Conservation (phyloP, 2,329 filamentous ascomycete genomes). For the Ilyonectria robusta region DNA sequence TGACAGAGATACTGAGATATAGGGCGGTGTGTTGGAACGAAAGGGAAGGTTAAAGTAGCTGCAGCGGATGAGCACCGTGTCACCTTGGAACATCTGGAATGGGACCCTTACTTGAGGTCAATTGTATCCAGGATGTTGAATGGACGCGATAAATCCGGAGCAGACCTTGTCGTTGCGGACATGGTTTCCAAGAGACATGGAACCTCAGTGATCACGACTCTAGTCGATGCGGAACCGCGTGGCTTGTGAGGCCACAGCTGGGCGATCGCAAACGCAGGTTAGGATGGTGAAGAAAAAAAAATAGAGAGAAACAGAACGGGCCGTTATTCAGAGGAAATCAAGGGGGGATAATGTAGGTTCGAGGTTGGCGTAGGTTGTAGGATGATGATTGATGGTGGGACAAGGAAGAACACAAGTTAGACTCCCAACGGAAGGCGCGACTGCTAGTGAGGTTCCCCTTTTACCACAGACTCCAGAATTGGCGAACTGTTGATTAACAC, state of each 20-base stretch:
- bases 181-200: slow-evolving; percentile 31
- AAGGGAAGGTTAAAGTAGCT: slow-evolving; percentile 54
- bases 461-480: not conserved
- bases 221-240: not conserved
- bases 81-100: fast-evolving
- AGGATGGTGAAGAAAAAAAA: not conserved
- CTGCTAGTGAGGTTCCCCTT: not conserved
- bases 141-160: slow-evolving; percentile 32
- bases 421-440: not conserved
- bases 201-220: too few relatives aligned
- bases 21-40: slow-evolving; percentile 31
- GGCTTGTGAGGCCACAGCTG: not conserved
- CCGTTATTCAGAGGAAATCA: not conserved
- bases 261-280: not conserved
- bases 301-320: not conserved
- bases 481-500: not conserved
- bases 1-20: slow-evolving; percentile 27
- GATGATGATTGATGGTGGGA: not conserved
- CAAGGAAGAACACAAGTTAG: not conserved
- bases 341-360: not conserved
- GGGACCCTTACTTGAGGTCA: slow-evolving; percentile 45
- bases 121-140: slow-evolving; percentile 18
- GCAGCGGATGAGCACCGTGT: not conserved
- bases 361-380: not conserved
- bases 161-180: slow-evolving; percentile 30